A percentile compares a stretch with the other conserved stretches of the same genome.
Evolutionary conservation across 441 rosid species (phyloP).

Genomic region (Croton laevigatus): DNA sequence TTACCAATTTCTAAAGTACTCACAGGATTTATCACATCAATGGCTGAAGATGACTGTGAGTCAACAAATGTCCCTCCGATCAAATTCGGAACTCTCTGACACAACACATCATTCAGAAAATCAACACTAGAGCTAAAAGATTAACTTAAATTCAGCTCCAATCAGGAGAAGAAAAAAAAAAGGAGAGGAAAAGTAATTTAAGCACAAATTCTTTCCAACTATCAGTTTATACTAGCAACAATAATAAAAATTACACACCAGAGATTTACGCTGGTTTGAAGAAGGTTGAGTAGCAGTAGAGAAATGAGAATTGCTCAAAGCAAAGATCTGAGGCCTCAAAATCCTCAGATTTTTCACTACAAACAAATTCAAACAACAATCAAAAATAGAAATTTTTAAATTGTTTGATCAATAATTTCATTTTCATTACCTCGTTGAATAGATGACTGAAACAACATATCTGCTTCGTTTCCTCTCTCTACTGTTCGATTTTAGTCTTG

Average conservation of each 20-base stretch:
- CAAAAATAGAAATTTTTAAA: not conserved
- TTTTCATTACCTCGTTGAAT: constrained; percentile 36
- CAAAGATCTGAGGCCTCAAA: constrained; percentile 45
- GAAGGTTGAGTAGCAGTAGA: constrained; percentile 59
- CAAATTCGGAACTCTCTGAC: constrained; percentile 81
- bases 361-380: constrained; percentile 6
- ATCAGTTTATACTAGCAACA: not conserved
- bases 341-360: constrained; percentile 49
- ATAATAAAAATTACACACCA: constrained; percentile 28
- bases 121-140: not conserved
- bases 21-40: constrained; percentile 88
- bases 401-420: not conserved
- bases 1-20: constrained; percentile 25
- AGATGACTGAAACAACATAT: constrained; percentile 41
- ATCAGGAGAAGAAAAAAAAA: not conserved
- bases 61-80: constrained; percentile 78
- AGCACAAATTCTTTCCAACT: not conserved
- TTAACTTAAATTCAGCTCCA: not conserved
- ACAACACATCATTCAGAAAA: constrained; percentile 15
- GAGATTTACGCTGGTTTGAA: constrained; percentile 38
- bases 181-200: not conserved
- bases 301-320: constrained; percentile 30
- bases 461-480: not conserved
- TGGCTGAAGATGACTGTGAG: constrained; percentile 51
- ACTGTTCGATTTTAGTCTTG: not conserved